Conservation (phyloP, 768 basidiomycete genomes). For the Suillus placidus region DNA sequence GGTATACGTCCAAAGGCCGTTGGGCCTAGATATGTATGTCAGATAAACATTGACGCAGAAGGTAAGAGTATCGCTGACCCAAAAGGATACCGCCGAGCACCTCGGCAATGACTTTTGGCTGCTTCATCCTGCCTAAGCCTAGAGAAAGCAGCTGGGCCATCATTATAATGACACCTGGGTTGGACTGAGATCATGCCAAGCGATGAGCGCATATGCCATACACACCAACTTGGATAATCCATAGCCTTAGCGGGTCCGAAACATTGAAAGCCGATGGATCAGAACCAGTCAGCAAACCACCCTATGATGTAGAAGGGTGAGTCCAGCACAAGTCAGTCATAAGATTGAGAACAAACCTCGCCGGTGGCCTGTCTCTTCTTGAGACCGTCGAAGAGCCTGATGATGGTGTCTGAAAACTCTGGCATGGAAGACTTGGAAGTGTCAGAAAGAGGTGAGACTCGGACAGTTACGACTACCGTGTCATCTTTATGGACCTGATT, state of each 20-base stretch:
- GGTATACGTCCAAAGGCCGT: constrained; percentile 82
- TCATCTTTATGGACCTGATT: neutral
- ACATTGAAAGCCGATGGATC: constrained; percentile 68
- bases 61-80: constrained; percentile 42
- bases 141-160: constrained; percentile 77
- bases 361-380: constrained; percentile 27
- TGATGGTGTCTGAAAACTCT: constrained; percentile 53
- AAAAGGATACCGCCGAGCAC: constrained; percentile 89
- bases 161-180: constrained; percentile 71
- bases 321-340: neutral
- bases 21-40: constrained; percentile 29
- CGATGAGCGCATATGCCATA: constrained; percentile 11
- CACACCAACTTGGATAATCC: constrained; percentile 76
- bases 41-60: constrained; percentile 27
- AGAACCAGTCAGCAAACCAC: constrained; percentile 75
- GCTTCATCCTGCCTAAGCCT: constrained; percentile 66
- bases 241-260: constrained; percentile 71
- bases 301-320: constrained; percentile 42
- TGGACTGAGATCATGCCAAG: constrained; percentile 9
- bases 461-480: neutral
- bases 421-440: constrained; percentile 33
- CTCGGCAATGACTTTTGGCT: constrained; percentile 94
- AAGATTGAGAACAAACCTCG: constrained; percentile 25
- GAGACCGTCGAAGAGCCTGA: constrained; percentile 17
- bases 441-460: constrained; percentile 25